Conservation (phyloP, 192 early-diverging fungal genomes). For the Martensiomyces pterosporus region DNA sequence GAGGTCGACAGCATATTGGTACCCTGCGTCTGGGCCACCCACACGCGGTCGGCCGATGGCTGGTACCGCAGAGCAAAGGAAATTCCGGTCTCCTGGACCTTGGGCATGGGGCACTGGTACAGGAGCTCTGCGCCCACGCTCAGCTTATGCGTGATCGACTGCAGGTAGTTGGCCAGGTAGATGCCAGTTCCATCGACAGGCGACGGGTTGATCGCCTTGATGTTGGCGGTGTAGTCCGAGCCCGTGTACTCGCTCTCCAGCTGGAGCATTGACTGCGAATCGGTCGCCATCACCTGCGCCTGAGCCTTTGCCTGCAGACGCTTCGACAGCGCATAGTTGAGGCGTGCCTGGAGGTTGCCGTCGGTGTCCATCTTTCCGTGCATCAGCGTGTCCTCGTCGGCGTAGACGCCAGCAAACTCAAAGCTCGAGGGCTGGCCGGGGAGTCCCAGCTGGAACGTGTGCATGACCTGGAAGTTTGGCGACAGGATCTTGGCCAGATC, state of each 20-base stretch:
- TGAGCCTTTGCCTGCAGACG: constrained; percentile 61
- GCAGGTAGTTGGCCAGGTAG: constrained; percentile 81
- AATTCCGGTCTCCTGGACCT: constrained; percentile 70
- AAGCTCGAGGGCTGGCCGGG: constrained; percentile 77
- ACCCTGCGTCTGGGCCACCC: constrained; percentile 64
- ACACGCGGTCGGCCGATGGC: constrained; percentile 63
- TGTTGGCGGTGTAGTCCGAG: constrained; percentile 78
- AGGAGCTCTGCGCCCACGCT: constrained; percentile 84
- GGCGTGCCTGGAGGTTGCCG: constrained; percentile 77
- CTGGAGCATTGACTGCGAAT: constrained; percentile 87
- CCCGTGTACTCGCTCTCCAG: constrained; percentile 92
- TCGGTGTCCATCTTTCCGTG: constrained; percentile 95
- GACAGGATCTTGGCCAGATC: constrained; percentile 91
- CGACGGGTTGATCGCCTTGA: constrained; percentile 96
- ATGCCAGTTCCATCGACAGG: constrained; percentile 87
- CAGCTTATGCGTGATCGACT: constrained; percentile 80
- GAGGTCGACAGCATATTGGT: constrained; percentile 67
- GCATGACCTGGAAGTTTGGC: constrained; percentile 91
- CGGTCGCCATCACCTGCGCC: constrained; percentile 59
- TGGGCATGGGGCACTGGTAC: constrained; percentile 77
- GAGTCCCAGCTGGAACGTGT: constrained; percentile 85
- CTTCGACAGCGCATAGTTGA: constrained; percentile 78
- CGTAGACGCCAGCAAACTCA: constrained; percentile 88
- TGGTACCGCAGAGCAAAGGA: constrained; percentile 69
- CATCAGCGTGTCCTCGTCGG: constrained; percentile 73